phyloP scores from a whole-genome alignment of 2,329 filamentous ascomycete species.

The Fusarium nygamai region DNA sequence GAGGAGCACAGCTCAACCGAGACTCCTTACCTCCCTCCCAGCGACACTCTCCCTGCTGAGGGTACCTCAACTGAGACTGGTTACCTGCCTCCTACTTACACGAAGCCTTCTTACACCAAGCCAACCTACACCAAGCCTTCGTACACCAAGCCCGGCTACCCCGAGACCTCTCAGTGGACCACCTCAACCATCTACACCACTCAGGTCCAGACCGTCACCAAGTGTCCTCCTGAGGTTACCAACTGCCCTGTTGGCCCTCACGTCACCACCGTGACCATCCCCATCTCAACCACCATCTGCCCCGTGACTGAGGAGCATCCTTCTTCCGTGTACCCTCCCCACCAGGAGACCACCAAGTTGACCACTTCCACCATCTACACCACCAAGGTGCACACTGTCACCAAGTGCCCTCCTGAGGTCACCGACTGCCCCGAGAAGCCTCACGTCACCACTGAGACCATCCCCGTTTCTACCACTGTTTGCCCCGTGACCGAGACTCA shows the following conservation, averaged over 20 bases:
- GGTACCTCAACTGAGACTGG: not conserved
- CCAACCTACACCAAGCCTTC: conserved; percentile 17
- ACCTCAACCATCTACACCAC: conserved; percentile 37
- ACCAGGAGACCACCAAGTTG: conserved; percentile 15
- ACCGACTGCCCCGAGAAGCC: conserved; percentile 15
- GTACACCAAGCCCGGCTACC: conserved; percentile 3
- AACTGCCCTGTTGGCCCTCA: conserved; percentile 2
- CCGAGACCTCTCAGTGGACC: conserved; percentile 18
- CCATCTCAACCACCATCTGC: not conserved
- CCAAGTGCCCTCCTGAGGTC: conserved; percentile 16
- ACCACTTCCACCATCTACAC: conserved; percentile 32
- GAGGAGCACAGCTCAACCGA: not conserved
- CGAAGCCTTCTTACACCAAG: conserved; percentile 5
- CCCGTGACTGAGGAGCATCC: not conserved
- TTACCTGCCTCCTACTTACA: not conserved
- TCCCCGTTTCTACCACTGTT: conserved; percentile 19
- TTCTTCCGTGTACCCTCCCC: not conserved
- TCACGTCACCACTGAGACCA: conserved; percentile 26
- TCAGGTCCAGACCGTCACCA: conserved; percentile 17
- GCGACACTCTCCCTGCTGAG: not conserved
- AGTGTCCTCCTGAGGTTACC: conserved; percentile 16
- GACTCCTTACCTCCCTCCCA: not conserved
- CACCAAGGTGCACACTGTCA: conserved; percentile 24
- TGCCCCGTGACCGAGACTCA: conserved; percentile 26
- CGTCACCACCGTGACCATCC: not conserved